Percentiles rank a stretch among this genome's conserved stretches.
These are phyloP conservation scores for Penicillium alfredii DNA, from an alignment of 495 filamentous ascomycete genomes.

Conservation along the genomic window DNA sequence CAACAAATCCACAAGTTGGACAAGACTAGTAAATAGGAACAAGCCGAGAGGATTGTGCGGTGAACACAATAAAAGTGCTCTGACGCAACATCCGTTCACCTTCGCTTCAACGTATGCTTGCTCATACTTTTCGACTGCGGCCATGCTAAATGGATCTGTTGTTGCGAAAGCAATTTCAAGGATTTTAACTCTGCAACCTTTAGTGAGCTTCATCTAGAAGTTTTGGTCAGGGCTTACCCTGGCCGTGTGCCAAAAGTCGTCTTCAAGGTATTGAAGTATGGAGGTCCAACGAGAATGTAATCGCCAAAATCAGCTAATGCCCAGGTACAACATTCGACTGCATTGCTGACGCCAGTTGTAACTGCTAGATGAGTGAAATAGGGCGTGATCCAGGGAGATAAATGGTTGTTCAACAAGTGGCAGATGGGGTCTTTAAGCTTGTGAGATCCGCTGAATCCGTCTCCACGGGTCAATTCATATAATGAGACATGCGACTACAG, in stretches of 20 bases:
- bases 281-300: constrained; percentile 24
- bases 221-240: background rate
- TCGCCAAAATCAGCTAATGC: constrained; percentile 23
- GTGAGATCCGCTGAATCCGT: constrained; percentile 16
- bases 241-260: constrained; percentile 6
- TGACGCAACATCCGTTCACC: constrained; percentile 23
- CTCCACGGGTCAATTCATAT: constrained; percentile 25
- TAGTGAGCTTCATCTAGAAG: background rate
- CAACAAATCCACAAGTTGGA: background rate
- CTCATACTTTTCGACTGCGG: constrained; percentile 25
- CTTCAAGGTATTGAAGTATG: constrained; percentile 22
- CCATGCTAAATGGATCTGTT: constrained; percentile 36
- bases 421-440: constrained; percentile 21
- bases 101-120: constrained; percentile 13
- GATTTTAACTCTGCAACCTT: constrained; percentile 16
- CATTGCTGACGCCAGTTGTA: constrained; percentile 21
- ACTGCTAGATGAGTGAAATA: constrained; percentile 17
- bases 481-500: constrained; percentile 4
- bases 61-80: constrained; percentile 44
- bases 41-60: constrained; percentile 45
- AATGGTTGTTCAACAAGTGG: constrained; percentile 20
- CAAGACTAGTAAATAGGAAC: background rate
- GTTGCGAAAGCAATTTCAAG: constrained; percentile 33
- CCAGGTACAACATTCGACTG: constrained; percentile 25
- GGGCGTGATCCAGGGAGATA: constrained; percentile 11